Conservation (phyloP, 208 protist species). For the Strigomonas culicis region DNA sequence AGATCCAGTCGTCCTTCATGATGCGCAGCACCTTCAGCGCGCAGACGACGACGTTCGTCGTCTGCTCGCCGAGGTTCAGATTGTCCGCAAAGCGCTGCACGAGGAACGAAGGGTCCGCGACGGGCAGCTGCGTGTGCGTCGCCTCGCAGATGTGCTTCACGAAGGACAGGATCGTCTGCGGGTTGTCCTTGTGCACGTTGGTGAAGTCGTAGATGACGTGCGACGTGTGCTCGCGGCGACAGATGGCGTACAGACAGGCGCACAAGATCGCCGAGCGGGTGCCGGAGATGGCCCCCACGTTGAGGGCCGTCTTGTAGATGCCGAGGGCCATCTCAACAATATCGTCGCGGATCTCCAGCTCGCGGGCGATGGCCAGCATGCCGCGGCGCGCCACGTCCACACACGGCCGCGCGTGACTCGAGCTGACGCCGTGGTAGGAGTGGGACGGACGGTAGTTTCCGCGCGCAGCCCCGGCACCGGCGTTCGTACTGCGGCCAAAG, state of each 20-base stretch:
- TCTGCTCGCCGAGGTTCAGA: conserved; percentile 71
- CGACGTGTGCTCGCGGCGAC: conserved; percentile 70
- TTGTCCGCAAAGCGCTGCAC: conserved; percentile 85
- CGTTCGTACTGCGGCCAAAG: conserved; percentile 38
- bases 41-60: conserved; percentile 69
- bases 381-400: conserved; percentile 75
- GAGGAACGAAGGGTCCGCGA: conserved; percentile 83
- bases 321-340: conserved; percentile 74
- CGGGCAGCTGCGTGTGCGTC: conserved; percentile 78
- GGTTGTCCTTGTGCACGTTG: conserved; percentile 42
- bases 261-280: conserved; percentile 61
- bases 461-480: conserved; percentile 1
- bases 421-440: conserved; percentile 16
- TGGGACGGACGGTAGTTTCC: conserved; percentile 54
- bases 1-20: conserved; percentile 92
- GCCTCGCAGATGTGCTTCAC: conserved; percentile 74
- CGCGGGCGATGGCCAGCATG: conserved; percentile 76
- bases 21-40: conserved; percentile 82
- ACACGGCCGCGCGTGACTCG: conserved; percentile 40
- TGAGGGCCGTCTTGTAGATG: conserved; percentile 78
- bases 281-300: conserved; percentile 69
- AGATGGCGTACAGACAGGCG: conserved; percentile 86
- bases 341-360: conserved; percentile 70
- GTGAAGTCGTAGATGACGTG: conserved; percentile 92
- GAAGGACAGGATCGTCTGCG: conserved; percentile 62